Conservation (phyloP, 805 yeast genomes). For the Teunomyces gatunensis region DNA sequence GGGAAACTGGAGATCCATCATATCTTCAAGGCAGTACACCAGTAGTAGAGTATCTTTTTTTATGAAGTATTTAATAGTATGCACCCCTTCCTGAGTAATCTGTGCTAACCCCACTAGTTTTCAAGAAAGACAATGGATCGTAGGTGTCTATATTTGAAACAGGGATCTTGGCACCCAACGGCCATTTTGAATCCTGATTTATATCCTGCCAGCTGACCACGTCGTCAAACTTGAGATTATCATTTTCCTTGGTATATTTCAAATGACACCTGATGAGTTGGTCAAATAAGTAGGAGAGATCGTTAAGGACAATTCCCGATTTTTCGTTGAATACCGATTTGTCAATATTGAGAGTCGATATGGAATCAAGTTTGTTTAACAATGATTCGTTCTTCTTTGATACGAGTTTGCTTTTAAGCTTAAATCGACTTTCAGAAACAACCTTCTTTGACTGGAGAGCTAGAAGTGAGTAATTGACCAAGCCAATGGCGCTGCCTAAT, state of each 20-base stretch:
- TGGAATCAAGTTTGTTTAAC: conserved; percentile 30
- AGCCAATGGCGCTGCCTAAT: conserved; percentile 47
- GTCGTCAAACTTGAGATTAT: conserved; percentile 34
- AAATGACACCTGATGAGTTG: conserved; percentile 37
- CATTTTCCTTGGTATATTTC: conserved; percentile 44
- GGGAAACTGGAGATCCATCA: conserved; percentile 55
- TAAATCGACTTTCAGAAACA: conserved; percentile 12
- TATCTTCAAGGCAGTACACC: conserved; percentile 40
- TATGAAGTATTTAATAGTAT: conserved; percentile 7
- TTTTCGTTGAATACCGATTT: conserved; percentile 33
- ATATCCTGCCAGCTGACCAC: conserved; percentile 36
- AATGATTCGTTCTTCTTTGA: conserved; percentile 30
- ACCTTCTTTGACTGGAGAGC: conserved; percentile 34
- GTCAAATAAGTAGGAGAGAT: conserved; percentile 40
- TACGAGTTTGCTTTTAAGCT: conserved; percentile 25
- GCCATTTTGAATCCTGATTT: conserved; percentile 42
- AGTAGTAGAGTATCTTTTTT: not conserved
- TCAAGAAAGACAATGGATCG: conserved; percentile 16
- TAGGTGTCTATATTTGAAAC: conserved; percentile 24
- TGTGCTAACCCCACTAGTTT: not conserved
- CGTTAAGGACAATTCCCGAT: conserved; percentile 35
- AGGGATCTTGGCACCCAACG: conserved; percentile 38
- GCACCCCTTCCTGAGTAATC: conserved; percentile 8
- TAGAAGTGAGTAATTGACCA: conserved; percentile 36
- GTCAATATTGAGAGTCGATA: conserved; percentile 33